These are phyloP conservation scores for Penicillium nucicola DNA, from an alignment of 495 filamentous ascomycete species.

Conservation along the genomic window DNA sequence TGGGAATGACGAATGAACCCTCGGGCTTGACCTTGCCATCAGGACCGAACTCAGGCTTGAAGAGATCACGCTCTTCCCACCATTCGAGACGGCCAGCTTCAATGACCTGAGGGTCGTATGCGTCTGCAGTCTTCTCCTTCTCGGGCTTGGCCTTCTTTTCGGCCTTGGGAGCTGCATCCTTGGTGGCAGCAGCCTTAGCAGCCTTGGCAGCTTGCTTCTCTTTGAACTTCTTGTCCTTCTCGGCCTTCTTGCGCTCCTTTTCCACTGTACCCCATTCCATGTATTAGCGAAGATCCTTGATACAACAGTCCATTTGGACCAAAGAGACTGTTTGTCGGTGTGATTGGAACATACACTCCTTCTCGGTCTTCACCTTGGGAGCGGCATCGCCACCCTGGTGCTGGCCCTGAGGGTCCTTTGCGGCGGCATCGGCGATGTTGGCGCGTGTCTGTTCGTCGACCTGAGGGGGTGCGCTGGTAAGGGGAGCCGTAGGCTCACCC, in stretches of 20 bases:
- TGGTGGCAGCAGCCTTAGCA: conserved; percentile 41
- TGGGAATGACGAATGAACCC: conserved; percentile 69
- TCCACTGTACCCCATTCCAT: conserved; percentile 36
- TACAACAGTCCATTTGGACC: background rate
- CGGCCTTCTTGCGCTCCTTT: conserved; percentile 56
- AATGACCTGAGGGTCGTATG: conserved; percentile 55
- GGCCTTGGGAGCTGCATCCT: conserved; percentile 45
- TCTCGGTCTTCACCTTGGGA: conserved; percentile 59
- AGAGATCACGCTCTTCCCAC: conserved; percentile 66
- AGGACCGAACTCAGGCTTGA: conserved; percentile 64
- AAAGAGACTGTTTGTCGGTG: background rate
- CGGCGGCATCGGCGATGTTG: conserved; percentile 40
- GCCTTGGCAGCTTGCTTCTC: conserved; percentile 56
- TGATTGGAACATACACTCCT: conserved; percentile 45
- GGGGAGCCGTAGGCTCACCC: conserved; percentile 52
- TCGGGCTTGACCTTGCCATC: conserved; percentile 65
- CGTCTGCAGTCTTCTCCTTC: conserved; percentile 51
- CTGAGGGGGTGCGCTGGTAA: conserved; percentile 43
- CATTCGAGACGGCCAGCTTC: conserved; percentile 56
- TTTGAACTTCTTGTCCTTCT: conserved; percentile 58
- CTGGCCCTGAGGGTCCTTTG: conserved; percentile 34
- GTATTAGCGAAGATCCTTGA: conserved; percentile 15
- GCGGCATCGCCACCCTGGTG: conserved; percentile 38
- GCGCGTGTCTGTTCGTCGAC: conserved; percentile 46
- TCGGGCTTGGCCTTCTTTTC: conserved; percentile 55